Conservation (phyloP, 2,329 filamentous ascomycete genomes). For the Hypoxylon sp. region DNA sequence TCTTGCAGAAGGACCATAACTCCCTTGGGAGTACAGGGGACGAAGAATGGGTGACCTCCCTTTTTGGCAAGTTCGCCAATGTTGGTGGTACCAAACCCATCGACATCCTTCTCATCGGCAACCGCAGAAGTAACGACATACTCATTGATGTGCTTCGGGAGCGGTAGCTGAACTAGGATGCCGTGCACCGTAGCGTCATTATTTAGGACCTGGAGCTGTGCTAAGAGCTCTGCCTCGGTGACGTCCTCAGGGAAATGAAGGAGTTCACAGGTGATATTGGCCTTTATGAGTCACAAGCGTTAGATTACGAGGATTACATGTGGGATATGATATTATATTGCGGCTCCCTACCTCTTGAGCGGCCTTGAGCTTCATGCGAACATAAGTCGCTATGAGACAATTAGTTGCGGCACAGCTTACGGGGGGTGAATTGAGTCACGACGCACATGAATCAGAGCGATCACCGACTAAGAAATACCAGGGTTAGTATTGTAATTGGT, state of each 20-base stretch:
- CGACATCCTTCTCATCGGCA: slow-evolving; percentile 94
- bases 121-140: slow-evolving; percentile 92
- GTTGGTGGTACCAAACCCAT: slow-evolving; percentile 94
- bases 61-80: slow-evolving; percentile 98
- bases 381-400: slow-evolving; percentile 83
- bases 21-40: slow-evolving; percentile 96
- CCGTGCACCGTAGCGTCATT: slow-evolving; percentile 89
- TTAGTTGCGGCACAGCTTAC: slow-evolving; percentile 50
- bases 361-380: slow-evolving; percentile 99
- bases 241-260: slow-evolving; percentile 86
- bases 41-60: slow-evolving; percentile 89
- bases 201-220: slow-evolving; percentile 86
- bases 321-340: slow-evolving; percentile 10
- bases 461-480: slow-evolving; percentile 78
- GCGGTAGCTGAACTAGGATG: slow-evolving; percentile 92
- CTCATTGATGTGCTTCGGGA: slow-evolving; percentile 92
- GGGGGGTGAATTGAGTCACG: slow-evolving; percentile 40
- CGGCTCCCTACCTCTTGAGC: slow-evolving; percentile 81
- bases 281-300: slow-evolving; percentile 65
- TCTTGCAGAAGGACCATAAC: slow-evolving; percentile 94
- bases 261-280: slow-evolving; percentile 89
- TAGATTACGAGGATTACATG: slow-evolving; percentile 26
- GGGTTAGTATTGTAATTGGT: slow-evolving; percentile 31
- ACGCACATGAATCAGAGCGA: slow-evolving; percentile 89
- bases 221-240: slow-evolving; percentile 87